Evolutionary conservation across 108 stramenopile genomes (phyloP).

Genomic region (Cyclotella kingstonii): DNA sequence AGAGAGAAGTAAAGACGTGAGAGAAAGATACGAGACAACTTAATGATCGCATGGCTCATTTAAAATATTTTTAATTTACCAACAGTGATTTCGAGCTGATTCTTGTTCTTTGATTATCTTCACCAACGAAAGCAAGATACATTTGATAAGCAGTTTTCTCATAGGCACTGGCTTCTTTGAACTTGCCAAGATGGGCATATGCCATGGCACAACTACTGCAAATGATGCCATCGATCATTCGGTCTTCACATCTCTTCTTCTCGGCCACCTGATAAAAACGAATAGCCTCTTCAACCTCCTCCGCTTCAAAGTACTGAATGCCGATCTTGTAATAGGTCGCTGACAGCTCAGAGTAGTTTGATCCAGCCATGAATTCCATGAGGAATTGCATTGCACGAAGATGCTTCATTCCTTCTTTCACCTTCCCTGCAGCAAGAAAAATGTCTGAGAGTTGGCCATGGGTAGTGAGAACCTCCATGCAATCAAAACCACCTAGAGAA

Average conservation of each 20-base stretch:
- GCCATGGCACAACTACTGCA: slow-evolving; percentile 54
- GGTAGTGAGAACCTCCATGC: slow-evolving; percentile 49
- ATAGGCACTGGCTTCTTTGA: slow-evolving; percentile 55
- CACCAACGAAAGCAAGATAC: slow-evolving; percentile 54
- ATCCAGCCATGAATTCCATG: slow-evolving; percentile 84
- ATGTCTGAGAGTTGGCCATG: slow-evolving; percentile 66
- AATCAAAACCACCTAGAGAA: slow-evolving; percentile 84
- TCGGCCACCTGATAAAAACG: slow-evolving; percentile 57
- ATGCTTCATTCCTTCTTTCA: slow-evolving; percentile 64
- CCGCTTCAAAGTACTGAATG: slow-evolving; percentile 66
- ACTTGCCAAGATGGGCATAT: slow-evolving; percentile 55
- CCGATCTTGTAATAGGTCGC: slow-evolving; percentile 82
- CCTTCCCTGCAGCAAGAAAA: slow-evolving; percentile 44
- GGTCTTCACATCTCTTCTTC: slow-evolving; percentile 51
- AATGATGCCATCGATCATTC: slow-evolving; percentile 68
- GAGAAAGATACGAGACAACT: not conserved
- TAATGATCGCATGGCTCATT: not conserved
- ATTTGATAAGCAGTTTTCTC: slow-evolving; percentile 68
- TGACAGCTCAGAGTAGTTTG: slow-evolving; percentile 68
- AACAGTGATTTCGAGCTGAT: slow-evolving; percentile 40
- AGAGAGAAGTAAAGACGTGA: not conserved
- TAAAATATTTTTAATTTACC: slow-evolving; percentile 15
- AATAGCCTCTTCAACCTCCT: slow-evolving; percentile 50
- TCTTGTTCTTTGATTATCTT: slow-evolving; percentile 68
- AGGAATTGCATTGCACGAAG: slow-evolving; percentile 83